Evolutionary conservation across 2,329 filamentous ascomycete species (phyloP).

Genomic region (Chaetomiaceae sp.): DNA sequence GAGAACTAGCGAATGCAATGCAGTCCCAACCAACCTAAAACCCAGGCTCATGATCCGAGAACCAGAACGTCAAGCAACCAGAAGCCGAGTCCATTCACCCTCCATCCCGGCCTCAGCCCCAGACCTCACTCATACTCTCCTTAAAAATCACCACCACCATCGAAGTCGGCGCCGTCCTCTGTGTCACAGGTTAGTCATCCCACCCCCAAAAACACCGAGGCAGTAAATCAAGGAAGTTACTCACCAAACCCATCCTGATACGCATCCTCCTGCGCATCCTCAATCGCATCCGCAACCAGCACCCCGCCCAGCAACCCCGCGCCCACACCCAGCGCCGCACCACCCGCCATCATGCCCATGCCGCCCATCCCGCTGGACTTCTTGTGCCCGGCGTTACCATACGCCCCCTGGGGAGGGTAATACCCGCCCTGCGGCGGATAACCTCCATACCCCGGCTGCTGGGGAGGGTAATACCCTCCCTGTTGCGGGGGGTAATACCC

Average conservation of each 20-base stretch:
- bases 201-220: conserved; percentile 19
- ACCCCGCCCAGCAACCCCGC: conserved; percentile 77
- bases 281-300: conserved; percentile 63
- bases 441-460: conserved; percentile 22
- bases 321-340: conserved; percentile 71
- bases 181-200: conserved; percentile 23
- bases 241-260: conserved; percentile 47
- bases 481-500: neutral
- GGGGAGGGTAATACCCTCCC: neutral
- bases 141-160: conserved; percentile 38
- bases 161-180: conserved; percentile 33
- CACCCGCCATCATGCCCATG: conserved; percentile 47
- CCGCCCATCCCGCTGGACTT: neutral
- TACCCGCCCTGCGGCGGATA: conserved; percentile 30
- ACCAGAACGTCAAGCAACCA: neutral
- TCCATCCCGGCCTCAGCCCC: neutral
- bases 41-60: neutral
- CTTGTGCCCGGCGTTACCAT: conserved; percentile 36
- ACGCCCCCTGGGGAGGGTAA: too few species aligned
- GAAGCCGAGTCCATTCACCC: neutral
- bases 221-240: conserved; percentile 4
- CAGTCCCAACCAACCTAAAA: neutral
- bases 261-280: conserved; percentile 56
- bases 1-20: neutral
- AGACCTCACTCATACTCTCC: neutral